Conservation (phyloP, 148 eudicot species). For the Agrostemma githago region DNA sequence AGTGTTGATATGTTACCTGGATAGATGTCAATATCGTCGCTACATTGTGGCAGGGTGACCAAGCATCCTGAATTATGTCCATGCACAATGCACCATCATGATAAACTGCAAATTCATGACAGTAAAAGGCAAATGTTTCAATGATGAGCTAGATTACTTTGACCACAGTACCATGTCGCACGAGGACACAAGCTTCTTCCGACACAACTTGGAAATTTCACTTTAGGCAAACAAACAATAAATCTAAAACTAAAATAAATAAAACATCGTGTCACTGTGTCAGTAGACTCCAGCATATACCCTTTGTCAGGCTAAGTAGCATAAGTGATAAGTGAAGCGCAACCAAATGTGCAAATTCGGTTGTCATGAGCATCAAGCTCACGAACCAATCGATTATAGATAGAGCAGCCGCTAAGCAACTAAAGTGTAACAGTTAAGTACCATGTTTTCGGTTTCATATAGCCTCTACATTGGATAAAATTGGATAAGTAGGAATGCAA, state of each 20-base stretch:
- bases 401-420: neutral
- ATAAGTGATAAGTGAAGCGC: neutral
- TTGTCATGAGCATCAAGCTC: neutral
- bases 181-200: neutral
- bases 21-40: constrained; percentile 38
- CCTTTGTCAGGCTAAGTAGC: neutral
- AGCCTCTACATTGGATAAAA: neutral
- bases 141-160: neutral
- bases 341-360: neutral
- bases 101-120: constrained; percentile 22
- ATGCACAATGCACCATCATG: constrained; percentile 37
- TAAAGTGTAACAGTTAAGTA: neutral
- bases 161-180: neutral
- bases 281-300: neutral
- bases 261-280: neutral
- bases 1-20: constrained; percentile 22
- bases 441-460: neutral
- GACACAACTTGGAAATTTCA: neutral
- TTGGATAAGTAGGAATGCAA: too few relatives aligned
- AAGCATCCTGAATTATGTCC: constrained; percentile 39
- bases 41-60: constrained; percentile 40
- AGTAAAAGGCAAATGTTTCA: constrained; percentile 7
- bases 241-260: too few relatives aligned
- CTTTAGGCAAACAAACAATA: neutral
- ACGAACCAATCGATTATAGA: too few relatives aligned